A percentile compares a stretch with the other conserved stretches of the same genome.
Conservation (phyloP, 2,329 filamentous ascomycete genomes). For the Colletotrichum incanum region DNA sequence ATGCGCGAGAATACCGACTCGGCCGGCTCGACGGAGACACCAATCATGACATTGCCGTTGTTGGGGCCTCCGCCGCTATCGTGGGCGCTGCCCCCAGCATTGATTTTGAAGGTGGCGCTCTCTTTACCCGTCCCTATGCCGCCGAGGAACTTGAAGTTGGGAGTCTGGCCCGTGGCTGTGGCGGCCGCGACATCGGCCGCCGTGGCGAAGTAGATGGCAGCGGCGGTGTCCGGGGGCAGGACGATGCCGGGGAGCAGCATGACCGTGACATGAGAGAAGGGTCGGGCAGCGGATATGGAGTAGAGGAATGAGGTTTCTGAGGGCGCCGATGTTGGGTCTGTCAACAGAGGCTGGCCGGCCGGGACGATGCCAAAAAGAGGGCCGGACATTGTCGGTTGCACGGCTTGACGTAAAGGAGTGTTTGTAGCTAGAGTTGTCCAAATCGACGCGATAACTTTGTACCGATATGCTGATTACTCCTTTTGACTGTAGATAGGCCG, state of each 20-base stretch:
- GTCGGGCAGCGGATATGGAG: constrained; percentile 60
- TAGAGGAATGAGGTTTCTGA: constrained; percentile 72
- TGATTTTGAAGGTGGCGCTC: constrained; percentile 90
- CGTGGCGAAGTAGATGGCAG: constrained; percentile 88
- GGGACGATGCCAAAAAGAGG: constrained; percentile 74
- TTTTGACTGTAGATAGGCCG: background rate
- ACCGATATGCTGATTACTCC: background rate
- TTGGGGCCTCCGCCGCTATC: constrained; percentile 45
- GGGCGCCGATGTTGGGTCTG: constrained; percentile 67
- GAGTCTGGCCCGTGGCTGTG: constrained; percentile 57
- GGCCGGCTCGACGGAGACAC: constrained; percentile 85
- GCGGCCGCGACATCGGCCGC: constrained; percentile 57
- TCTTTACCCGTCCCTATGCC: constrained; percentile 92
- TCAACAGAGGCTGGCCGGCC: constrained; percentile 72
- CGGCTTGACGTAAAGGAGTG: background rate
- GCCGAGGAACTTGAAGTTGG: constrained; percentile 87
- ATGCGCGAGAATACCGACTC: constrained; percentile 80
- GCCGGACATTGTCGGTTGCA: constrained; percentile 54
- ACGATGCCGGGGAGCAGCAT: constrained; percentile 86
- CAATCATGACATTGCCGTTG: constrained; percentile 76
- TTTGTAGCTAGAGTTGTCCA: background rate
- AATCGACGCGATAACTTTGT: background rate
- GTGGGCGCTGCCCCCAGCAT: constrained; percentile 47
- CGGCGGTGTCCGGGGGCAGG: constrained; percentile 83
- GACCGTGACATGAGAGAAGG: constrained; percentile 88